phyloP scores from a whole-genome alignment of 2,329 filamentous ascomycete genomes.

The Hypoxylon sp. region DNA sequence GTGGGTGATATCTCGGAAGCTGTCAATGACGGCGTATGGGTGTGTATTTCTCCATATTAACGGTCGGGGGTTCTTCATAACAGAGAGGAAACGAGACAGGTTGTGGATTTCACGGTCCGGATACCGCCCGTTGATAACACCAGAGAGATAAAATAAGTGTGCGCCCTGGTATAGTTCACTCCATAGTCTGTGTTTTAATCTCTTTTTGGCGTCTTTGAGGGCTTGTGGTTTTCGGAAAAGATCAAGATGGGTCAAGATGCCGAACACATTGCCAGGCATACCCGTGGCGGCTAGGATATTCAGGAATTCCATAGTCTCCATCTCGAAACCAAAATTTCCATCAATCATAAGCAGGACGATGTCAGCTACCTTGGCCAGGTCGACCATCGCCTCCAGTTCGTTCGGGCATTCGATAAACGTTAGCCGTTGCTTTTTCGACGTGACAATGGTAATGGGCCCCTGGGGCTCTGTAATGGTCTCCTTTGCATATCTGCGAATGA shows the following conservation, averaged over 20 bases:
- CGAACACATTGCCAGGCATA: slow-evolving; percentile 99
- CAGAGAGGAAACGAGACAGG: slow-evolving; percentile 91
- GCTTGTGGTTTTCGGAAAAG: slow-evolving; percentile 95
- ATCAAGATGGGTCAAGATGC: slow-evolving; percentile 95
- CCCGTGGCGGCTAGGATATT: slow-evolving; percentile 93
- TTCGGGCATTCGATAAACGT: slow-evolving; percentile 99
- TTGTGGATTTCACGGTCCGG: slow-evolving; percentile 98
- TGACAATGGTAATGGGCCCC: slow-evolving; percentile 95
- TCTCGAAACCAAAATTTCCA: slow-evolving; percentile 98
- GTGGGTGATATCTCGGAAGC: slow-evolving; percentile 94
- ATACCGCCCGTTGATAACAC: slow-evolving; percentile 96
- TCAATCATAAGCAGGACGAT: slow-evolving; percentile 99
- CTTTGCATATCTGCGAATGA: slow-evolving; percentile 95
- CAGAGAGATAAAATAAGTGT: slow-evolving; percentile 96
- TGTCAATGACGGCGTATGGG: slow-evolving; percentile 93
- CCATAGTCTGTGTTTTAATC: slow-evolving; percentile 96
- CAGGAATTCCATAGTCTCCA: slow-evolving; percentile 99
- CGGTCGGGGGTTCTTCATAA: slow-evolving; percentile 99
- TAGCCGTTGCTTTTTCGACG: slow-evolving; percentile 92
- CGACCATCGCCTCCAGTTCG: slow-evolving; percentile 95
- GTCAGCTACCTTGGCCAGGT: slow-evolving; percentile 96
- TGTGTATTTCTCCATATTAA: slow-evolving; percentile 97
- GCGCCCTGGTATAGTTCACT: slow-evolving; percentile 97
- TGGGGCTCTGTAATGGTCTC: slow-evolving; percentile 91
- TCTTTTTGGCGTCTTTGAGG: slow-evolving; percentile 93